A percentile compares a stretch with the other conserved stretches of the same genome.
Conservation (phyloP, 495 filamentous ascomycete species). For the Trichoderma gamsii region DNA sequence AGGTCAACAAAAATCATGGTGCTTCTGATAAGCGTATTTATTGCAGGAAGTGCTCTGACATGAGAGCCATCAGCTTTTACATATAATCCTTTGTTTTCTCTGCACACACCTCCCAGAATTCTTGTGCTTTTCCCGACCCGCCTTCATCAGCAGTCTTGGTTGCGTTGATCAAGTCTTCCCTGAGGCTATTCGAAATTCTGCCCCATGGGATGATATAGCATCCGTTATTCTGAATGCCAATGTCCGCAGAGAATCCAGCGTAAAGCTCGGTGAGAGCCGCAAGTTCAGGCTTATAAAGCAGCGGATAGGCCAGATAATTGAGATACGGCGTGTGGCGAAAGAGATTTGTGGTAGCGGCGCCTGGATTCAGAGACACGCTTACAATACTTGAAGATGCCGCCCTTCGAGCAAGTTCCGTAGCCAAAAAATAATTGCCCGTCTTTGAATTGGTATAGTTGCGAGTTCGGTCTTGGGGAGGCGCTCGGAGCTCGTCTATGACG, state of each 20-base stretch:
- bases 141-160: conserved; percentile 19
- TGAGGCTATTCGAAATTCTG: conserved; percentile 21
- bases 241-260: conserved; percentile 35
- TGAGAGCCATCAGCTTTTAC: not conserved
- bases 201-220: conserved; percentile 42
- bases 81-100: not conserved
- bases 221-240: conserved; percentile 30
- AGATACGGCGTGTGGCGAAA: conserved; percentile 23
- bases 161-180: conserved; percentile 22
- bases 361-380: conserved; percentile 38
- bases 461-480: conserved; percentile 20
- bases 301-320: conserved; percentile 22
- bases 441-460: conserved; percentile 38
- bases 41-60: too few relatives aligned
- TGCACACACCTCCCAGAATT: conserved; percentile 25
- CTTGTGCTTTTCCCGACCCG: conserved; percentile 20
- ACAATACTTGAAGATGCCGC: conserved; percentile 25
- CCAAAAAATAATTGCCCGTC: conserved; percentile 33
- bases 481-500: conserved; percentile 25
- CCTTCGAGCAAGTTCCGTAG: conserved; percentile 29
- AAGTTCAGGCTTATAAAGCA: conserved; percentile 27
- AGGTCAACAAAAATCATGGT: too few relatives aligned
- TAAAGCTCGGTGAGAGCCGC: conserved; percentile 41
- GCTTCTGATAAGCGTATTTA: too few relatives aligned
- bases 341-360: conserved; percentile 30